phyloP scores from a whole-genome alignment of 2,329 filamentous ascomycete genomes.

The Fusarium sororula region DNA sequence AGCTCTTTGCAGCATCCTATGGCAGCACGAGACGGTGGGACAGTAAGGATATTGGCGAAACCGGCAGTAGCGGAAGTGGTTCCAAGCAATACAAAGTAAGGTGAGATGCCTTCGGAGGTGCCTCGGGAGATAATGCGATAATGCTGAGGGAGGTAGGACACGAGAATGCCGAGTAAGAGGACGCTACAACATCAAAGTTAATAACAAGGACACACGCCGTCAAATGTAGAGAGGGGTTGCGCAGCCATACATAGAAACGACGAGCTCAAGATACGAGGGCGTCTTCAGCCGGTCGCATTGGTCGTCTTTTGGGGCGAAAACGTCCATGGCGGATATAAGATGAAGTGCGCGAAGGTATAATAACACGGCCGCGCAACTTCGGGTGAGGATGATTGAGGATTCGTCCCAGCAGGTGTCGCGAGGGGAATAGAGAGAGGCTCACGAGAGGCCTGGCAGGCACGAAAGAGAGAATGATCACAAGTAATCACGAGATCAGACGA shows the following conservation, averaged over 20 bases:
- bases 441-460: slow-evolving; percentile 1
- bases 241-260: slow-evolving; percentile 62
- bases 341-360: neutral
- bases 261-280: slow-evolving; percentile 64
- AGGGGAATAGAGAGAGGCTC: neutral
- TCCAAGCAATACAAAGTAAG: slow-evolving; percentile 94
- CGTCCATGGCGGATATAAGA: slow-evolving; percentile 36
- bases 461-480: slow-evolving; percentile 17
- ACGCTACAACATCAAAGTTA: slow-evolving; percentile 55
- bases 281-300: slow-evolving; percentile 62
- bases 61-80: slow-evolving; percentile 88
- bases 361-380: slow-evolving; percentile 7
- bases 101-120: slow-evolving; percentile 93
- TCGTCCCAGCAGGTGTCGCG: slow-evolving; percentile 13
- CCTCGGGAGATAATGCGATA: slow-evolving; percentile 86
- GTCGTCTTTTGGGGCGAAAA: slow-evolving; percentile 37
- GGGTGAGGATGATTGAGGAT: neutral
- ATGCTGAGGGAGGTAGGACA: slow-evolving; percentile 96
- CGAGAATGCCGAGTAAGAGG: slow-evolving; percentile 85
- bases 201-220: neutral
- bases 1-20: slow-evolving; percentile 87
- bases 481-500: slow-evolving; percentile 37
- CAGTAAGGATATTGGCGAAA: slow-evolving; percentile 90
- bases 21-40: slow-evolving; percentile 84
- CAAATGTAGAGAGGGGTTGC: neutral